Percentiles rank a stretch among this genome's conserved stretches.
phyloP scores from a whole-genome alignment of 1,284 basidiomycete genomes.

The Ceratobasidium sp. region DNA sequence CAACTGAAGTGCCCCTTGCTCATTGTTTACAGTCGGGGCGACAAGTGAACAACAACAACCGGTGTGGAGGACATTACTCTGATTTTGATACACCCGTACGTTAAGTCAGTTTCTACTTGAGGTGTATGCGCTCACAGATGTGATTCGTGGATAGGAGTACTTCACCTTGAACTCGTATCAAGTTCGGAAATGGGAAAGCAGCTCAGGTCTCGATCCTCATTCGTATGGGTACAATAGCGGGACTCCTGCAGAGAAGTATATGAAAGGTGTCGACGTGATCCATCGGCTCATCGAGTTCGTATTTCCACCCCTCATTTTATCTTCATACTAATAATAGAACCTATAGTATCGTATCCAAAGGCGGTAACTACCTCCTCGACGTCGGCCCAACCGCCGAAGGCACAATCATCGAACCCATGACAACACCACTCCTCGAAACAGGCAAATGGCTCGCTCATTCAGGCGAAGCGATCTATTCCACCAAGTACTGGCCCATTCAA shows the following conservation, averaged over 20 bases:
- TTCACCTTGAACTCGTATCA: slow-evolving; percentile 39
- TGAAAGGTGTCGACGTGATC: slow-evolving; percentile 64
- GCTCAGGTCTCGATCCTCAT: slow-evolving; percentile 58
- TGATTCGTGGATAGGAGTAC: slow-evolving; percentile 1
- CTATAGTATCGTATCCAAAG: slow-evolving; percentile 68
- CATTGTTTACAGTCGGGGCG: slow-evolving; percentile 58
- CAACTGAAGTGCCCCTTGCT: neutral
- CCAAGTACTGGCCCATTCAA: slow-evolving; percentile 52
- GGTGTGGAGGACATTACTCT: slow-evolving; percentile 54
- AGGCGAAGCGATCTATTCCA: slow-evolving; percentile 67
- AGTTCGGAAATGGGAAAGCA: slow-evolving; percentile 67
- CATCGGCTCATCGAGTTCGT: slow-evolving; percentile 60
- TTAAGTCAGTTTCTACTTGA: neutral
- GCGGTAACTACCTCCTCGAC: slow-evolving; percentile 69
- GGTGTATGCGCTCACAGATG: neutral
- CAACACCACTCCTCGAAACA: slow-evolving; percentile 62
- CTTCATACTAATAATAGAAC: neutral
- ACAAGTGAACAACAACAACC: slow-evolving; percentile 70
- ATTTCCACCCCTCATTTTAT: neutral
- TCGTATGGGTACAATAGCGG: slow-evolving; percentile 53
- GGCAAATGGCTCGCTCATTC: slow-evolving; percentile 67
- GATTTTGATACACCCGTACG: slow-evolving; percentile 23
- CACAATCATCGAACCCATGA: slow-evolving; percentile 64
- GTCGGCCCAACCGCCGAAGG: slow-evolving; percentile 69
- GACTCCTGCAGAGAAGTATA: slow-evolving; percentile 64